phyloP scores from a whole-genome alignment of 2,329 filamentous ascomycete genomes.

The Penicillium glabrum region DNA sequence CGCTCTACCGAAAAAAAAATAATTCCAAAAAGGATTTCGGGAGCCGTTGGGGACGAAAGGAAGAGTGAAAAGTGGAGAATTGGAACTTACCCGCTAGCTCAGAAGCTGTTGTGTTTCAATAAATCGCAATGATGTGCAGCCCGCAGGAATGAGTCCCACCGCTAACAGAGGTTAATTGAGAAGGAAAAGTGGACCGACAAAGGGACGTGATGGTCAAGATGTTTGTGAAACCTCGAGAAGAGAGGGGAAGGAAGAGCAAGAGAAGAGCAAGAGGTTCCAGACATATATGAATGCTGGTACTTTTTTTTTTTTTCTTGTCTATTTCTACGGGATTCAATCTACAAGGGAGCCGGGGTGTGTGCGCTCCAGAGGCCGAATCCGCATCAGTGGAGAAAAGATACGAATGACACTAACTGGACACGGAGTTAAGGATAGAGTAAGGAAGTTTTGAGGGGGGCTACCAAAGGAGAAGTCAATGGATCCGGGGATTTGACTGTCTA shows the following conservation, averaged over 20 bases:
- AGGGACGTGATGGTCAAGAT: neutral
- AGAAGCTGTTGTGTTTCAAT: constrained; percentile 6
- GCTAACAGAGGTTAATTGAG: constrained; percentile 22
- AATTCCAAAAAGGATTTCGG: neutral
- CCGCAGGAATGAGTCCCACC: constrained; percentile 17
- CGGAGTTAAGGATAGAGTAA: constrained; percentile 7
- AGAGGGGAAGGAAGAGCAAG: neutral
- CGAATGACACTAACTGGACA: constrained; percentile 1
- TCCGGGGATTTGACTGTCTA: neutral
- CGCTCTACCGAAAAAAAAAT: constrained; percentile 6
- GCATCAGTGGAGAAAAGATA: neutral
- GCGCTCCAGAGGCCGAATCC: neutral
- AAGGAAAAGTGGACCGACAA: constrained; percentile 16
- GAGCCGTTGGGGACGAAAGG: constrained; percentile 14
- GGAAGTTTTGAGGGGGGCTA: too few species aligned
- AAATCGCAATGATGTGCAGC: constrained; percentile 25
- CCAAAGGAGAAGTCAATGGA: neutral
- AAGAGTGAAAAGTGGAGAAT: constrained; percentile 20
- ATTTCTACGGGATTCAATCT: neutral
- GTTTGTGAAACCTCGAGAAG: neutral
- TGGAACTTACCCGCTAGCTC: constrained; percentile 12
- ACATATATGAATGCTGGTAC: neutral
- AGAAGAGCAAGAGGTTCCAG: neutral
- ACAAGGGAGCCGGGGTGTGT: neutral
- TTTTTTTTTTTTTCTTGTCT: neutral